These are phyloP conservation scores for Fraxinus xanthoxyloides DNA, from an alignment of 305 asterid species.

Conservation along the genomic window DNA sequence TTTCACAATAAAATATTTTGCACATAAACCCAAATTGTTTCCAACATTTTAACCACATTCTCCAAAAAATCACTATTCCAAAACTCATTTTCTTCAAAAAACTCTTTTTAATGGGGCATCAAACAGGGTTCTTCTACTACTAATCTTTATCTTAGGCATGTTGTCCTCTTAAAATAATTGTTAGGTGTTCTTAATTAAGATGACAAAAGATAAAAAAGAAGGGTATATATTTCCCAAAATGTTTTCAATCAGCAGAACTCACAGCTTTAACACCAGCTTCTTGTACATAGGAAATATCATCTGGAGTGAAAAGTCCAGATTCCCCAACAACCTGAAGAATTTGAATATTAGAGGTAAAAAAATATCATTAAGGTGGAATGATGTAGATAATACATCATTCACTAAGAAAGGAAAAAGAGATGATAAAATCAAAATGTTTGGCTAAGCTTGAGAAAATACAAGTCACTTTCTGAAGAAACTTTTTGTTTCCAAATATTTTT, in stretches of 20 bases:
- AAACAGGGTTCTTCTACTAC: background rate
- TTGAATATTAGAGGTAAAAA: background rate
- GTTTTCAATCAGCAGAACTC: slow-evolving; percentile 19
- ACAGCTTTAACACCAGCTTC: slow-evolving; percentile 93
- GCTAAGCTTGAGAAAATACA: background rate
- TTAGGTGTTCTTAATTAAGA: background rate
- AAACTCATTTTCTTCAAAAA: background rate
- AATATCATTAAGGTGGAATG: background rate
- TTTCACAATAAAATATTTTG: background rate
- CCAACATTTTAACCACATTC: background rate
- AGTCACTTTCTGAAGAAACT: background rate
- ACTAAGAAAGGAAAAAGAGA: background rate
- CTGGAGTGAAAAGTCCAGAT: slow-evolving; percentile 93
- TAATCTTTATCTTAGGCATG: background rate
- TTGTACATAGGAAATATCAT: slow-evolving; percentile 80
- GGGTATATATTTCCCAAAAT: background rate
- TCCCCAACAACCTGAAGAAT: slow-evolving; percentile 84
- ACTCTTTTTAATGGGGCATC: too few species aligned
- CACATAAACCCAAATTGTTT: background rate
- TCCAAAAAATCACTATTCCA: background rate
- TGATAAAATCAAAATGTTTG: background rate
- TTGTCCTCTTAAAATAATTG: background rate
- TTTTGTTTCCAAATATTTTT: background rate
- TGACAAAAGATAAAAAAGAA: background rate
- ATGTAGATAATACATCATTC: background rate